Evolutionary conservation across 805 yeast genomes (phyloP), one percentile per base, ranked within the genome.

Genomic region (Vanderwaltozyma yarrowii): DNA sequence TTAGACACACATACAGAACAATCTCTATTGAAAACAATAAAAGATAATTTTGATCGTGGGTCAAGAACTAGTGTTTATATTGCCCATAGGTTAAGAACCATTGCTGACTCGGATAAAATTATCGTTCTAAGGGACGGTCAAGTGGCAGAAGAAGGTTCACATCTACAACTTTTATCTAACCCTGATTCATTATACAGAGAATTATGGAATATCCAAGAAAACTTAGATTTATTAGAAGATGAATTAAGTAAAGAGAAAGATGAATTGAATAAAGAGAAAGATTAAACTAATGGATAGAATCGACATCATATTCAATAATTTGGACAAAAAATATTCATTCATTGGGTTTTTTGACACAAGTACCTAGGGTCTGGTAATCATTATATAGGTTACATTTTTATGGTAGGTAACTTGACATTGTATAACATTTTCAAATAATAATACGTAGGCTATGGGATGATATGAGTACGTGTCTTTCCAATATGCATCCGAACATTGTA

Each of bases 1-100:
- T 68, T 92, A 33, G 98, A 92, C 58, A 92, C 98, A 10, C 95
- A 88, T 51, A 92, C 98, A 0, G 98, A 92, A 54, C 94, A 84
- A 58, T 71, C 83, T 2, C 65, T 92, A 32, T 62, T 92, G 52
- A 72, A 70, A 37, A 88, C 95, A 0, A 80, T 92, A 36, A 72
- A 78, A 46, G 52, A 64, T 3, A 74, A 85, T 18, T 80, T 92
- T 56, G 67, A 61, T 35, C 74, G 73, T 18, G 59, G 66, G 12
- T 57, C 61, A 13, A 76, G 74, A 43, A 92, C 98, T 2, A 83
- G 85, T 49, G 77, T 92, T 5, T 83, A 87, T 49, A 87, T 92
- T 60, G 98, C 98, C 0, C 98, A 92, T 58, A 65, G 98, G 45
- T 67, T 89, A 53, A 71, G 96, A 56, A 92, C 97, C 0, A 83